phyloP scores from a whole-genome alignment of 805 yeast species.

The Myxozyma sirexii region DNA sequence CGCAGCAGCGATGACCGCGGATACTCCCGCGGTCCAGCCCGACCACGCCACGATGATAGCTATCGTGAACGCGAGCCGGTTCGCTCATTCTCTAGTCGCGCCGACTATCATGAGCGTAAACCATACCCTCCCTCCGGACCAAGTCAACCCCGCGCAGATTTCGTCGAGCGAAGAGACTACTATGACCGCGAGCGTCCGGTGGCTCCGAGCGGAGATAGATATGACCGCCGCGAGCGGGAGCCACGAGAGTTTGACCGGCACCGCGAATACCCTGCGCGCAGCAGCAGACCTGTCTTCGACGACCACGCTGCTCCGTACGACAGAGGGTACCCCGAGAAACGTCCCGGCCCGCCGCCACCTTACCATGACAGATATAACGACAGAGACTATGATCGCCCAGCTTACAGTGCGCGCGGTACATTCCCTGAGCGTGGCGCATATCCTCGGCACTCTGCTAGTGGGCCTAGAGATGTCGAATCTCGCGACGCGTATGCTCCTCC shows the following conservation, averaged over 20 bases:
- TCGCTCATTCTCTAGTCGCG: not conserved
- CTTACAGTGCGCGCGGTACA: slow-evolving; percentile 3
- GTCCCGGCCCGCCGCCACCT: not conserved
- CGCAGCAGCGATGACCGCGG: slow-evolving; percentile 10
- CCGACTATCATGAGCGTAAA: slow-evolving; percentile 1
- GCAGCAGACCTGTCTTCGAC: not conserved
- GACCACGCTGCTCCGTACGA: slow-evolving; percentile 3
- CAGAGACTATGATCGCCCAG: slow-evolving; percentile 1
- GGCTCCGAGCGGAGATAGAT: not conserved
- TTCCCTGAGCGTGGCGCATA: slow-evolving; percentile 7
- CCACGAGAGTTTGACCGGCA: not conserved
- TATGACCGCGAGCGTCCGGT: not conserved
- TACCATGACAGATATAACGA: slow-evolving; percentile 5
- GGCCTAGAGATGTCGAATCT: not conserved
- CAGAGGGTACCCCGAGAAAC: slow-evolving; percentile 12
- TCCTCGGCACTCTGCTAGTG: not conserved
- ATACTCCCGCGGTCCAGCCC: not conserved
- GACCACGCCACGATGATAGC: slow-evolving; percentile 2
- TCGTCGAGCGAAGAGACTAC: slow-evolving; percentile 6
- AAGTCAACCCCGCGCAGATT: not conserved
- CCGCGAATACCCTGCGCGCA: slow-evolving; percentile 1
- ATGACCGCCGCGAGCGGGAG: slow-evolving; percentile 11
- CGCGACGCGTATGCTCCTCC: not conserved
- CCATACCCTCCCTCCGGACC: not conserved
- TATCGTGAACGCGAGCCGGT: slow-evolving; percentile 21